Percentiles rank a stretch among this genome's conserved stretches.
These are phyloP conservation scores for Mycena epipterygia DNA, from an alignment of 768 basidiomycete genomes.

Conservation along the genomic window DNA sequence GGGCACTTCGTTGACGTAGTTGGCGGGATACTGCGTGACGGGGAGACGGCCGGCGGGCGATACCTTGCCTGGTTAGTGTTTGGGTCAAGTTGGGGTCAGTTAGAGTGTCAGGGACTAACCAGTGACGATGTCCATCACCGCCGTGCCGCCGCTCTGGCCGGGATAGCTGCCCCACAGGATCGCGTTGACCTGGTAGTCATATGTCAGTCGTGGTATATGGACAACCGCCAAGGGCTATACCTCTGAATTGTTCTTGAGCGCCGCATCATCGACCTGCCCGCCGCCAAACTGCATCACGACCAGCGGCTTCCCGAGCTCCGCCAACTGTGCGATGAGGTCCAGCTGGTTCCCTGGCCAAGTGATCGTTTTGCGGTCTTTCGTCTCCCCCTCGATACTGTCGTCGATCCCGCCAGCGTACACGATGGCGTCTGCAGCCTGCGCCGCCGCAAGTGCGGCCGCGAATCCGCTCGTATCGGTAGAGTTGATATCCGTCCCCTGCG, in stretches of 20 bases:
- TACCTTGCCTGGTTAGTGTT: constrained; percentile 51
- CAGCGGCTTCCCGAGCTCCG: constrained; percentile 61
- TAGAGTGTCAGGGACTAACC: too few species aligned
- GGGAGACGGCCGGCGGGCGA: constrained; percentile 70
- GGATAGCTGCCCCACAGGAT: constrained; percentile 61
- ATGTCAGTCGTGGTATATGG: constrained; percentile 39
- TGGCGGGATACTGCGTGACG: constrained; percentile 66
- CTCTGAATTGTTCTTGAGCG: constrained; percentile 57
- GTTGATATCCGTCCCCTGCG: constrained; percentile 57
- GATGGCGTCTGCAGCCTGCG: constrained; percentile 61
- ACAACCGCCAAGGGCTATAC: constrained; percentile 40
- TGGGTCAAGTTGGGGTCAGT: too few species aligned
- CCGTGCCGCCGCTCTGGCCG: constrained; percentile 67
- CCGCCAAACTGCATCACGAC: constrained; percentile 70
- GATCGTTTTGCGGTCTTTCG: constrained; percentile 60
- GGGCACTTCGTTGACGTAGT: constrained; percentile 59
- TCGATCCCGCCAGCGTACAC: constrained; percentile 71
- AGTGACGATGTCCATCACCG: constrained; percentile 63
- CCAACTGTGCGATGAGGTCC: constrained; percentile 59
- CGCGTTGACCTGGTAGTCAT: constrained; percentile 53
- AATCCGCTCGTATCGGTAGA: constrained; percentile 58
- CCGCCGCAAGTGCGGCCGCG: constrained; percentile 63
- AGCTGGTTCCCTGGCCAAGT: constrained; percentile 71
- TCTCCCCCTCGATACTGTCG: constrained; percentile 62
- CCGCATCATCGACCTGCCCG: constrained; percentile 67